These are phyloP conservation scores for Candida takata DNA, from an alignment of 805 yeast species.

Conservation along the genomic window DNA sequence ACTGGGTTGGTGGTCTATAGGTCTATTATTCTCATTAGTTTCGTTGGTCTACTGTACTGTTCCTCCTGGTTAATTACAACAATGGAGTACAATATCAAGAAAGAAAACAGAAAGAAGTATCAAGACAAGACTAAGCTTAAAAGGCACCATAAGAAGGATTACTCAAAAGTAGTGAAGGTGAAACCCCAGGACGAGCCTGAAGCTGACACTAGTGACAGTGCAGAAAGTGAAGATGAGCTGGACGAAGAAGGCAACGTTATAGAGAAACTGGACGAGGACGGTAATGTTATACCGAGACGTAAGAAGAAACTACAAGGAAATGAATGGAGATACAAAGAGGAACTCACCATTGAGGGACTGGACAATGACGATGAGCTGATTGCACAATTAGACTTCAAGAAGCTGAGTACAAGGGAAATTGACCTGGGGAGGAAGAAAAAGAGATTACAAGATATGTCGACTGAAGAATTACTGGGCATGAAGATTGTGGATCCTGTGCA, in stretches of 20 bases:
- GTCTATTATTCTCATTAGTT: too few species aligned
- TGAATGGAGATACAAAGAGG: conserved; percentile 20
- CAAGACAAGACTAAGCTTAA: conserved; percentile 34
- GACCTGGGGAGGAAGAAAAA: conserved; percentile 4
- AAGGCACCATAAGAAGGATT: conserved; percentile 31
- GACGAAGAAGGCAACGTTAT: conserved; percentile 14
- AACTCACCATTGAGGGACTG: conserved; percentile 15
- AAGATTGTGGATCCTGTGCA: too few species aligned
- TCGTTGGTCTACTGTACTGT: too few species aligned
- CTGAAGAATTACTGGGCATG: conserved; percentile 10
- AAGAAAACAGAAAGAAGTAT: conserved; percentile 35
- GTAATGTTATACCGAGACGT: conserved; percentile 2
- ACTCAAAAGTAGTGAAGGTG: conserved; percentile 27
- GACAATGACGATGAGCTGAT: conserved; percentile 11
- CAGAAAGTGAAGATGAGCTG: conserved; percentile 1
- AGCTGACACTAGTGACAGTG: background rate
- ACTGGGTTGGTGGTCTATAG: too few species aligned
- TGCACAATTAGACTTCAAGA: conserved; percentile 16
- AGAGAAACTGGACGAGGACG: conserved; percentile 5
- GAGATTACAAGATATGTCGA: conserved; percentile 2
- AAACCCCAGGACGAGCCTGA: background rate
- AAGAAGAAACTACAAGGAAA: conserved; percentile 13
- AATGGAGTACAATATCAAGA: conserved; percentile 27
- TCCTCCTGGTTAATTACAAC: too few species aligned
- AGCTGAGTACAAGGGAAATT: conserved; percentile 8